Evolutionary conservation across 148 eudicot species (phyloP).

Genomic region (Heliamphora exappendiculata): DNA sequence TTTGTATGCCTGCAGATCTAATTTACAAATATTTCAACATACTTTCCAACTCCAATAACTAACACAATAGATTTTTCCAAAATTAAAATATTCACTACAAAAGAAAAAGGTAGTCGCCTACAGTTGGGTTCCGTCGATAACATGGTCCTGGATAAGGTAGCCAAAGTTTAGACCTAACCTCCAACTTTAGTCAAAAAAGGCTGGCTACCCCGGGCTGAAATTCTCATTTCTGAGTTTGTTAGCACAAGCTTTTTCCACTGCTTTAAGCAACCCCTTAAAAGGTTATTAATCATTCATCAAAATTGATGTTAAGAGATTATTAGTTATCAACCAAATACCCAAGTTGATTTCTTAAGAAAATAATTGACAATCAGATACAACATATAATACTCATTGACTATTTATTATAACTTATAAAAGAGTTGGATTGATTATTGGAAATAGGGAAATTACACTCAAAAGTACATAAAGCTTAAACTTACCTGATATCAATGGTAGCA

Average conservation of each 20-base stretch:
- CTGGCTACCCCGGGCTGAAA: background rate
- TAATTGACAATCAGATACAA: background rate
- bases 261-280: background rate
- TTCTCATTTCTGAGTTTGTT: background rate
- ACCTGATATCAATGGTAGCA: conserved; percentile 73
- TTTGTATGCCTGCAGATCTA: background rate
- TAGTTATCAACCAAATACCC: background rate
- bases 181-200: background rate
- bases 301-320: no score
- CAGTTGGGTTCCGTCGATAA: no score
- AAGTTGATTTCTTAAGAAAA: background rate
- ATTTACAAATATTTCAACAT: background rate
- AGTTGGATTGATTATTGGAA: no score
- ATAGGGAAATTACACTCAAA: background rate
- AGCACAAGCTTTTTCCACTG: background rate
- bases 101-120: no score
- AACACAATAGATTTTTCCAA: background rate
- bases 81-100: no score
- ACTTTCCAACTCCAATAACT: background rate
- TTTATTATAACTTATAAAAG: background rate
- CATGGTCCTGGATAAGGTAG: background rate
- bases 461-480: conserved; percentile 13
- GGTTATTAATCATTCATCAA: background rate
- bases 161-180: background rate
- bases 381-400: background rate